Base-by-base conservation (phyloP, 352 stramenopile genomes). In the Phytophthora palmivora region DNA sequence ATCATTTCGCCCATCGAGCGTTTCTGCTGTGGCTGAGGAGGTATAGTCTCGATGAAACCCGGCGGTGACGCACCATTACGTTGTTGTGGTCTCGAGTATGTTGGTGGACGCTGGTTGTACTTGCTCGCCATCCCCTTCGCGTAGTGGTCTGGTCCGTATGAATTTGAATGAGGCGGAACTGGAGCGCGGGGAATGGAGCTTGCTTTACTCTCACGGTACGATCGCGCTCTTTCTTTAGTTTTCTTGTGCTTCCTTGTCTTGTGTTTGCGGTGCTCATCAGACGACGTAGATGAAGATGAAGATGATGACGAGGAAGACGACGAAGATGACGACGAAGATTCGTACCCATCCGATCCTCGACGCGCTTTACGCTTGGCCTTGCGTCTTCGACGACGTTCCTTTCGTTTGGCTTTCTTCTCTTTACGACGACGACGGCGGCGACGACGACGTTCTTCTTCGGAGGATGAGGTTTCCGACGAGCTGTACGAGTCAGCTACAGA, bases 201-300 rank as follows among this genome's bases (percentile, higher is more conserved):
- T 21, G 42, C 28, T 32, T 49, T 72, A 1, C 38, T 8, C 33
- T 63, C 63, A 54, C 56, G 56, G 19, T 67, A 45, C 7, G 63
- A 72, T 22, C 28, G 42, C 6, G 63, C 63, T 36, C 57, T 30
- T 11, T 67, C 57, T 26, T 76, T 79, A 7, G 19, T 47, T 45
- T 62, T 63, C 55, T 77, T 77, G 33, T 50, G 43, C 28, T 75
- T 82, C 38, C 66, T 72, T 19, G 56, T 30, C 49, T 66, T 76
- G n/a, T 55, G 55, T 37, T 70, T 79, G 8, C 15, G 41, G 6
- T 55, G 58, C 15, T 74, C 68, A 32, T 81, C 69, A 2, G 68
- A 58, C 5, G 72, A 76, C 5, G 67, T 72, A 7, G 67, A 66
- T 8, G 70, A 78, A n/a, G 55, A 65, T 1, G 39, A 70, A 1